Base-by-base conservation (phyloP, 2,329 filamentous ascomycete species). In the Leptographium radiaticola region DNA sequence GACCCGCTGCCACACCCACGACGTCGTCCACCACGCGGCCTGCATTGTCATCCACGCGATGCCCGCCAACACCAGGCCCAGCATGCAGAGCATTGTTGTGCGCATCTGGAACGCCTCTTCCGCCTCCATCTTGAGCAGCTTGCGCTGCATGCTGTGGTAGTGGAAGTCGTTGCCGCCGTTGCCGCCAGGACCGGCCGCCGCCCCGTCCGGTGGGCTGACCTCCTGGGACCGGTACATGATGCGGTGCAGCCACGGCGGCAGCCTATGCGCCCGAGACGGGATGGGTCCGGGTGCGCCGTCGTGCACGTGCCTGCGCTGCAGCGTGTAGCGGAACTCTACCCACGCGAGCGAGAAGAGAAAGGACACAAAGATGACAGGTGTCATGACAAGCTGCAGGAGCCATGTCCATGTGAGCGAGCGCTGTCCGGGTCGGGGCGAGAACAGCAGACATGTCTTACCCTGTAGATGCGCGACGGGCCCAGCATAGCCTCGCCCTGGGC, bases 301-400 rank as follows among this genome's bases (percentile, higher is more conserved):
- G 61, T 70, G 67, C 53, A 62, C 64, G 56, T 67, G 67, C 52
- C 68, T 69, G 66, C 81, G 72, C 65, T 72, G 63, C 62, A 71
- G 62, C 61, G 79, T 67, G 74, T 80, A 71, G 55, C 72, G 72
- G 51, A 75, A 68, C 68, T 86, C 82, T 45, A 86, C 74, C 51
- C 84, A 66, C 63, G 75, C 73, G 47, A 87, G 75, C 2, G 83
- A 86, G 58, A 86, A 47, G 44, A 87, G 65, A 67, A 86, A 86
- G 25, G 80, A 76, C 51, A 80, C 70, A 64, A 86, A 78, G 58
- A 80, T 73, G 57, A 86, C 59, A 9, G 84, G 82, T 0, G 81
- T 83, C 67, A 84, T 71, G 59, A 86, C 59, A 20, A 71, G 53
- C 73, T 76, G 42, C 10, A 25, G 9, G 13, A 16, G 16, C 8